phyloP scores from a whole-genome alignment of 169 alveolate genomes.

The Amoebophrya sp. region DNA sequence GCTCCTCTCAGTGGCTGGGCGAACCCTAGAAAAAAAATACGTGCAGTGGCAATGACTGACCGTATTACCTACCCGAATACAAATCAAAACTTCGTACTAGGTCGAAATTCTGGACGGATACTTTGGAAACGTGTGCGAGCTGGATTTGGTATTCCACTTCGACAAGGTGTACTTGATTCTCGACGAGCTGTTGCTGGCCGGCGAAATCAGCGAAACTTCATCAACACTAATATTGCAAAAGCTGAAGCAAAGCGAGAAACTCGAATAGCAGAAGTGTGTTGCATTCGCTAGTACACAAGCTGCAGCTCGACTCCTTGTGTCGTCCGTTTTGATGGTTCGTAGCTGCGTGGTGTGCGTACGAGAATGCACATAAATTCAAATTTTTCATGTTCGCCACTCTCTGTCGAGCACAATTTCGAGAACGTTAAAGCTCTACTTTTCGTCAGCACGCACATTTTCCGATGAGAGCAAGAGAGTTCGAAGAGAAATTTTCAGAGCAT shows the following conservation, averaged over 20 bases:
- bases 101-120: constrained; percentile 70
- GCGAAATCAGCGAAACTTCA: constrained; percentile 57
- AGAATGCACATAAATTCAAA: too few species aligned
- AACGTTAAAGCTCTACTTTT: too few species aligned
- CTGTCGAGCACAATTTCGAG: too few species aligned
- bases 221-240: background rate
- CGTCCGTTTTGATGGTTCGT: too few species aligned
- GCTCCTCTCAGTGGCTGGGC: background rate
- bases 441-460: too few species aligned
- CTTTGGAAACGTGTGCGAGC: constrained; percentile 81
- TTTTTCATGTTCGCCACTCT: too few species aligned
- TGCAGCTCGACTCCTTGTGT: too few species aligned
- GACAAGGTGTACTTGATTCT: constrained; percentile 69
- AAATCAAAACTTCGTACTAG: background rate
- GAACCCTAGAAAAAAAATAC: background rate
- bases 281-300: too few species aligned
- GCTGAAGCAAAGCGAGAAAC: background rate
- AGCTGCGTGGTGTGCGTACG: too few species aligned
- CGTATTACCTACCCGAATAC: background rate
- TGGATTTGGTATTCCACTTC: constrained; percentile 76
- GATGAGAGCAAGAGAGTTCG: too few species aligned
- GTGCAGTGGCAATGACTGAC: background rate
- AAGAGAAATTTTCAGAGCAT: background rate
- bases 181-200: constrained; percentile 73
- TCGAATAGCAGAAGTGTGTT: too few species aligned